Conservation (phyloP, 2,329 filamentous ascomycete genomes). For the Cytospora piceae region DNA sequence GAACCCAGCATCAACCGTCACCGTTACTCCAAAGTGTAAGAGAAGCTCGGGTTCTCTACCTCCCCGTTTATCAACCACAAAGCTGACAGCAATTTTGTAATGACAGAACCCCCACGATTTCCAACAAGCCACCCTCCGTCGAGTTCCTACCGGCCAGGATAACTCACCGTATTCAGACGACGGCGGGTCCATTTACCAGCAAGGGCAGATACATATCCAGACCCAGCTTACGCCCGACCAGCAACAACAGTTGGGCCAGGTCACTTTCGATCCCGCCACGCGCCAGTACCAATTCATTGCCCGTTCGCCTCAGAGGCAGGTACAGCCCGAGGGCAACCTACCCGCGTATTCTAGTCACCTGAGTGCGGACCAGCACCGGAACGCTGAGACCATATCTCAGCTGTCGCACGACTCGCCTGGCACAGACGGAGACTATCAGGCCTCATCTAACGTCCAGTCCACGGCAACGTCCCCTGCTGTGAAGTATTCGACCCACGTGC, state of each 20-base stretch:
- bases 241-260: slow-evolving; percentile 45
- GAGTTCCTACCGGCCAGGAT: slow-evolving; percentile 48
- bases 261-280: slow-evolving; percentile 43
- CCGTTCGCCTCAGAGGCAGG: slow-evolving; percentile 36
- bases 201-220: slow-evolving; percentile 39
- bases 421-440: slow-evolving; percentile 51
- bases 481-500: slow-evolving; percentile 44
- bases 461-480: slow-evolving; percentile 45
- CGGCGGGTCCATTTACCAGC: slow-evolving; percentile 46
- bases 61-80: not conserved
- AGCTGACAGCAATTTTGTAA: slow-evolving; percentile 8
- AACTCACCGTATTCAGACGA: slow-evolving; percentile 47
- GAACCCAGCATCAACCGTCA: slow-evolving; percentile 45
- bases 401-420: slow-evolving; percentile 64
- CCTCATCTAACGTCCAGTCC: slow-evolving; percentile 46
- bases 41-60: slow-evolving; percentile 40
- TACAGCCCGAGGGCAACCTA: slow-evolving; percentile 41
- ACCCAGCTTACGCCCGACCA: slow-evolving; percentile 44
- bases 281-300: slow-evolving; percentile 35
- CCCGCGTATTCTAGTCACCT: slow-evolving; percentile 43
- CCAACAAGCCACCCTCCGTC: slow-evolving; percentile 50
- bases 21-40: slow-evolving; percentile 49
- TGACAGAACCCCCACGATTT: slow-evolving; percentile 46
- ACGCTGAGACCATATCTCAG: slow-evolving; percentile 65
- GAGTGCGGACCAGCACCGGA: slow-evolving; percentile 47